Evolutionary conservation across 352 stramenopile genomes (phyloP).

Genomic region (Phytophthora lateralis): DNA sequence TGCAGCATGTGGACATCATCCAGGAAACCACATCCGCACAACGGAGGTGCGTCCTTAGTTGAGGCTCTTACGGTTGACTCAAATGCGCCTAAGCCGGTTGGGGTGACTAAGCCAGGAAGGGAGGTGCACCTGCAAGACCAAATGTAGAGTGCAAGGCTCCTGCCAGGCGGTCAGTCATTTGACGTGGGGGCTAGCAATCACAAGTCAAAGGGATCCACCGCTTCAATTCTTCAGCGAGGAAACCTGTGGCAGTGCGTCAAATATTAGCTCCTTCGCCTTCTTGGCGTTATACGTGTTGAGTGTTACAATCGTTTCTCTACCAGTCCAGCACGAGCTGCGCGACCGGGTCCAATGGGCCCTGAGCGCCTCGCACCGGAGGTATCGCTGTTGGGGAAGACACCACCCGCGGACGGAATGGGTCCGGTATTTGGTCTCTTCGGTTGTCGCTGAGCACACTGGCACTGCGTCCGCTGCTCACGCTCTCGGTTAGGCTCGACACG

Average conservation of each 20-base stretch:
- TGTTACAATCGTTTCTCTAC: conserved; percentile 9
- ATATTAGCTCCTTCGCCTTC: not conserved
- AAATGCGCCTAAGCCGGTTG: not conserved
- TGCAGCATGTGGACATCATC: too few relatives aligned
- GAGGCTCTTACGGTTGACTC: not conserved
- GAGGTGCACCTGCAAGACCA: not conserved
- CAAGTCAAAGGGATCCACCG: conserved; percentile 2
- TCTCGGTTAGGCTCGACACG: conserved; percentile 16
- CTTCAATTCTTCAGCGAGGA: not conserved
- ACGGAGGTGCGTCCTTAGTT: not conserved
- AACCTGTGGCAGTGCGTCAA: not conserved
- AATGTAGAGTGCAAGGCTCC: not conserved
- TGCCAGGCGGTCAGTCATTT: not conserved
- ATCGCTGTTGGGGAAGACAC: conserved; percentile 16
- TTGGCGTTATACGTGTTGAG: conserved; percentile 10
- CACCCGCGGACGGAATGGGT: conserved; percentile 28
- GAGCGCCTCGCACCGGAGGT: conserved; percentile 12
- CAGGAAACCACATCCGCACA: too few relatives aligned
- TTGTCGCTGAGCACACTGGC: conserved; percentile 14
- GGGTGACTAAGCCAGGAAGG: not conserved
- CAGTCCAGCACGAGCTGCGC: conserved; percentile 30
- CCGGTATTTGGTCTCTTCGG: conserved; percentile 8
- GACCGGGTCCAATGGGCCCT: conserved; percentile 11
- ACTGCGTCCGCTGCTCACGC: conserved; percentile 11
- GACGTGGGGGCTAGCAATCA: not conserved